A percentile compares a stretch with the other conserved stretches of the same genome.
Evolutionary conservation across 495 filamentous ascomycete genomes (phyloP).

Genomic region (Tuber aestivum): DNA sequence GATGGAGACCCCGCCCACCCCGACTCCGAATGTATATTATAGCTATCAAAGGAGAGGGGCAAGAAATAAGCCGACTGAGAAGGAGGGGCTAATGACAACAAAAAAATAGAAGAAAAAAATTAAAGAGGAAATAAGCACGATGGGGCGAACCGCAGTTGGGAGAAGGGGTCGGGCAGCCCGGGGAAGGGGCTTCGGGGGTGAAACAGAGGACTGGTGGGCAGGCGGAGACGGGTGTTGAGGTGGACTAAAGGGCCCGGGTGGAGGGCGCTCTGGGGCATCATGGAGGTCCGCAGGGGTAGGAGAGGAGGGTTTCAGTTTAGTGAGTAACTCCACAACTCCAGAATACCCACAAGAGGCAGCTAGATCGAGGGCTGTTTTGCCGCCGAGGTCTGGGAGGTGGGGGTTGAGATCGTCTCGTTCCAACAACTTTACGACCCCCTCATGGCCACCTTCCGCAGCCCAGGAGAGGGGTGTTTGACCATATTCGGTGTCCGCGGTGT

Average conservation of each 20-base stretch:
- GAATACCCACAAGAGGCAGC: background rate
- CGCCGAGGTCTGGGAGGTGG: background rate
- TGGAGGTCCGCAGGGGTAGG: background rate
- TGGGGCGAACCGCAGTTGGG: background rate
- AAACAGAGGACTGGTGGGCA: background rate
- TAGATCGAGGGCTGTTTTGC: background rate
- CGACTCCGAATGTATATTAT: no score
- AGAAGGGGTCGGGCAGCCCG: background rate
- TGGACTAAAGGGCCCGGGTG: background rate
- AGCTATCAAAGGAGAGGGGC: no score
- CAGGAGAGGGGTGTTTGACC: no score
- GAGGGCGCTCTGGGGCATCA: background rate
- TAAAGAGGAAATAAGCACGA: background rate
- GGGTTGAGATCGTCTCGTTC: background rate
- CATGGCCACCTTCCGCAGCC: no score
- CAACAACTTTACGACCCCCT: no score
- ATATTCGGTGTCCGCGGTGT: background rate
- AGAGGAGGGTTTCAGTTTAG: background rate
- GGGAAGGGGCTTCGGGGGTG: background rate
- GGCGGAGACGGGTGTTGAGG: background rate
- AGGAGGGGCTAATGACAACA: no score
- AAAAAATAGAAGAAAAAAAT: background rate
- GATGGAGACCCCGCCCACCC: no score
- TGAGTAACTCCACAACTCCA: background rate
- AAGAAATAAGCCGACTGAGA: no score